A percentile compares a stretch with the other conserved stretches of the same genome.
These are phyloP conservation scores for Solanum pimpinellifolium DNA, from an alignment of 257 asterid species.

Conservation along the genomic window DNA sequence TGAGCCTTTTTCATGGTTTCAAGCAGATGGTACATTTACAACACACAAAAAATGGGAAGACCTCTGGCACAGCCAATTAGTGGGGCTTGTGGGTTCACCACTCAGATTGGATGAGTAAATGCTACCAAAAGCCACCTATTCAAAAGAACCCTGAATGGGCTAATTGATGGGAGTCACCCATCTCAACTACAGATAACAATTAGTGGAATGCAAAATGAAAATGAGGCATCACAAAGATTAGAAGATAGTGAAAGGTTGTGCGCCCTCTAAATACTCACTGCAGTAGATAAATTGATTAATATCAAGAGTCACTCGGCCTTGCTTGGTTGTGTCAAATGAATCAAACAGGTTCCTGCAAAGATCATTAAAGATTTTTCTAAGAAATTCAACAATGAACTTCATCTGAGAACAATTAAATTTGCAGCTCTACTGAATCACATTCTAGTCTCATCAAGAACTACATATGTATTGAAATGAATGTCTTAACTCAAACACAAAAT, in stretches of 20 bases:
- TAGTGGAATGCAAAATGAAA: neutral
- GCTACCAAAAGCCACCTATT: neutral
- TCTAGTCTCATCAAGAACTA: neutral
- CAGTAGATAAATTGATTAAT: slow-evolving; percentile 74
- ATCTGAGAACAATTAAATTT: neutral
- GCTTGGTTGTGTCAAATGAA: slow-evolving; percentile 70
- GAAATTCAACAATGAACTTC: neutral
- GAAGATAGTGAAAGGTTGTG: neutral
- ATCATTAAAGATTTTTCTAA: neutral
- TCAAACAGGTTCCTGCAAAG: slow-evolving; percentile 52
- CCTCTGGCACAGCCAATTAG: neutral
- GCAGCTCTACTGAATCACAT: neutral
- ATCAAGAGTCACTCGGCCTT: slow-evolving; percentile 79
- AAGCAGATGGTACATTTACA: neutral
- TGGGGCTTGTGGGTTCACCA: neutral
- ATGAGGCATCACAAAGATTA: neutral
- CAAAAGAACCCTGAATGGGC: neutral
- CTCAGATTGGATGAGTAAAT: neutral
- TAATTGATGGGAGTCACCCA: neutral
- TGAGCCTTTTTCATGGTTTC: neutral
- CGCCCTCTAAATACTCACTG: slow-evolving; percentile 35
- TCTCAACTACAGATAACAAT: neutral
- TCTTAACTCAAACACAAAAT: neutral
- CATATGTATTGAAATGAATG: neutral
- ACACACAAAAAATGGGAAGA: neutral